phyloP scores from a whole-genome alignment of 1,284 basidiomycete species.

The Cryptococcus maquisensis region DNA sequence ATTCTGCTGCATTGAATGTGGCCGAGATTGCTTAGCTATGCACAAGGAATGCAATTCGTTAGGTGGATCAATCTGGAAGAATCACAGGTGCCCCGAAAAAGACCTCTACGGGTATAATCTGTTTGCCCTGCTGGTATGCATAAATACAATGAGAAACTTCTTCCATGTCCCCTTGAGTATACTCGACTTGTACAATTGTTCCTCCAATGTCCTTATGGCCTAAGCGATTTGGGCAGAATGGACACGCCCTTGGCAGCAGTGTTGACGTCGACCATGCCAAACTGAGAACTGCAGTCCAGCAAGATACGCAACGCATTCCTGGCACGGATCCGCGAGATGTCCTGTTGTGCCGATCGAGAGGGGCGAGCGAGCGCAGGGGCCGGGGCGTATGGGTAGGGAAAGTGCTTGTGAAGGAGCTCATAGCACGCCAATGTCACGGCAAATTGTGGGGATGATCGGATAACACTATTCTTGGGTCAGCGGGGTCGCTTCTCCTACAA shows the following conservation, averaged over 20 bases:
- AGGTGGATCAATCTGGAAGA: too few species aligned
- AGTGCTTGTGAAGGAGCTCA: conserved; percentile 68
- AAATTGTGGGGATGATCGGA: conserved; percentile 57
- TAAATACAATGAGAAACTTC: too few species aligned
- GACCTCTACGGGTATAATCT: too few species aligned
- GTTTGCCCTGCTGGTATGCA: too few species aligned
- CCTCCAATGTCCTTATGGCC: background rate
- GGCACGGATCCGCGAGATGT: conserved; percentile 80
- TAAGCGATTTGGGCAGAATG: conserved; percentile 26
- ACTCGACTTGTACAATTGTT: too few species aligned
- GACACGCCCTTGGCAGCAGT: conserved; percentile 27
- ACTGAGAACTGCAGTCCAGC: conserved; percentile 45
- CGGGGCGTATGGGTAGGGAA: conserved; percentile 70
- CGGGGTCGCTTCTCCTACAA: conserved; percentile 1
- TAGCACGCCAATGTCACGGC: conserved; percentile 89
- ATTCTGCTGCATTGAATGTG: background rate
- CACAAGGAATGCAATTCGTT: too few species aligned
- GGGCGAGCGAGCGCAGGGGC: conserved; percentile 62
- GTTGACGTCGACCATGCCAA: conserved; percentile 40
- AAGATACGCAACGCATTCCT: conserved; percentile 75
- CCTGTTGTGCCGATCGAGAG: conserved; percentile 61
- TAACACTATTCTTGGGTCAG: conserved; percentile 13
- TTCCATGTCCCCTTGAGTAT: too few species aligned
- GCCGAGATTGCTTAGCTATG: background rate
- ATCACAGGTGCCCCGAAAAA: too few species aligned